Conservation (phyloP, 1,284 basidiomycete species). For the Trichosporon coremiiforme region DNA sequence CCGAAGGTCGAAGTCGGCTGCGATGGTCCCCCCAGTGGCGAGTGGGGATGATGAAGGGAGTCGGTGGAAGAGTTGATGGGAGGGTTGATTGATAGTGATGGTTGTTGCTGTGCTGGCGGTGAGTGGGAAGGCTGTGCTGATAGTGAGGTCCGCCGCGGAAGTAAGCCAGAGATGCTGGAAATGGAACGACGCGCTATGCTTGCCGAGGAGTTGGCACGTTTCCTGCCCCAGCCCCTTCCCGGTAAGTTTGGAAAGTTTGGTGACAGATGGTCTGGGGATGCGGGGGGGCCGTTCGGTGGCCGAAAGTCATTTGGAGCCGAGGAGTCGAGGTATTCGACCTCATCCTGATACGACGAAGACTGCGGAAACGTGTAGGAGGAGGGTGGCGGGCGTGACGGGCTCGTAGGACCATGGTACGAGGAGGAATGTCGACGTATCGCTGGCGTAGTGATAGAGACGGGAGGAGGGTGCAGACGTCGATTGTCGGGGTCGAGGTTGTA, state of each 20-base stretch:
- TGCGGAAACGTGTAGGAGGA: conserved; percentile 1
- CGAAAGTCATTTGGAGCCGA: background rate
- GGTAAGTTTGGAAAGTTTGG: conserved; percentile 11
- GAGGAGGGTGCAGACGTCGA: background rate
- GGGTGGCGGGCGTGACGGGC: background rate
- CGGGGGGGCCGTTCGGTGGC: background rate
- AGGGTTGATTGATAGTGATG: background rate
- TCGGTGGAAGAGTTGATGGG: conserved; percentile 8
- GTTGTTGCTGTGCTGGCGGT: conserved; percentile 5
- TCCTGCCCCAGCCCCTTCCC: conserved; percentile 5
- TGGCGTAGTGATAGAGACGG: background rate
- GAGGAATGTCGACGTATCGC: background rate
- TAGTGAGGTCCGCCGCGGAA: background rate
- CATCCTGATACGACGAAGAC: background rate
- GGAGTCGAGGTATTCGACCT: background rate
- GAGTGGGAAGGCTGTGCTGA: background rate
- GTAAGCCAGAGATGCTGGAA: background rate
- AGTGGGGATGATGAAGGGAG: background rate
- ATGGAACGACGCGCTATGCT: conserved; percentile 13
- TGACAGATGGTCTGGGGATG: background rate
- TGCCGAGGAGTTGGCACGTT: conserved; percentile 11
- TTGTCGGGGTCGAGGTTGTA: background rate
- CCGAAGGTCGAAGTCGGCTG: background rate
- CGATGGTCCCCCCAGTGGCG: background rate
- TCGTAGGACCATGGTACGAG: background rate